Base-by-base conservation (phyloP, 352 stramenopile species). In the Paralagenidium karlingii region DNA sequence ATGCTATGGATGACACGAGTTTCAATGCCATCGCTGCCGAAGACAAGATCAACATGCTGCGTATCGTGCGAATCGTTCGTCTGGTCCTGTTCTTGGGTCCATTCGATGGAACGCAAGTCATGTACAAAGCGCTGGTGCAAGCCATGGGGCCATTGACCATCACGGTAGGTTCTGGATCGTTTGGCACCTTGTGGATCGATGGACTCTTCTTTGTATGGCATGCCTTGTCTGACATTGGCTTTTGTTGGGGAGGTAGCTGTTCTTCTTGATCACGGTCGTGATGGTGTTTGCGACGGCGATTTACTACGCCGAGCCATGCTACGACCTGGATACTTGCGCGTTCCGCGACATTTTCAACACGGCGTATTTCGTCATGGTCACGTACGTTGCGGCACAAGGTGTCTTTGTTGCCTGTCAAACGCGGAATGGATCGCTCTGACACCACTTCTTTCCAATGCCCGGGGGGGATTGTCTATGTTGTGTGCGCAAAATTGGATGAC, bases 311-410 rank as follows among this genome's bases (percentile, higher is more conserved):
- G 66, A 88, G 42, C 75, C 70, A 11, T 88, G 75, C 36, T 84
- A 84, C 37, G 73, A 84, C 34, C 43, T 84, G 24, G 57, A 68
- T 22, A 86, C 71, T 10, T 88, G 75, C 45, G 56, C 62, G 15
- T 89, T 89, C 43, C 85, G 71, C n/a, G 76, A 86, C 46, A 82
- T 86, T 25, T 84, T 86, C 53, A 89, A 89, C 45, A 63, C 76
- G 11, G 69, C 58, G 1, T 89, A 89, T 32, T 89, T 86, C 50
- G 68, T 84, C 42, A 82, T 89, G 65, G 58, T 85, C 47, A 84
- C 76, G 75, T 88, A 79, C 32, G 54, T 55, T 75, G n/a, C n/a
- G n/a, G n/a, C n/a, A n/a, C n/a, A n/a, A n/a, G n/a, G n/a, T n/a
- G n/a, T n/a, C n/a, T n/a, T n/a, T n/a, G n/a, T n/a, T n/a, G n/a